phyloP scores from a whole-genome alignment of 1,284 basidiomycete species.

The Tylopilus sp. region DNA sequence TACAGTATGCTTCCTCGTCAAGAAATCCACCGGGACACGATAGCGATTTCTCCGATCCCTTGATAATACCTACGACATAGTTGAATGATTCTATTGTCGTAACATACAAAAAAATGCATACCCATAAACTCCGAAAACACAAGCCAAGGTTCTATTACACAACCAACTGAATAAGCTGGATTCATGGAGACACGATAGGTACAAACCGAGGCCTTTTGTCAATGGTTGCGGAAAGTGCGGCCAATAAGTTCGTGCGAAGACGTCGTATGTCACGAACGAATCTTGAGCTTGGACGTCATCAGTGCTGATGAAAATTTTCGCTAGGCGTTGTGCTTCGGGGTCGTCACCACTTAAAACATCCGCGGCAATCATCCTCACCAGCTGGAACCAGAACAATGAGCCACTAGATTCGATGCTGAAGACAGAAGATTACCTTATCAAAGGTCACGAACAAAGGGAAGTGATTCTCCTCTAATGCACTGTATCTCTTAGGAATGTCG shows the following conservation, averaged over 20 bases:
- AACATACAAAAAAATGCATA: conserved; percentile 19
- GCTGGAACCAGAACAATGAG: conserved; percentile 10
- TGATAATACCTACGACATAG: conserved; percentile 53
- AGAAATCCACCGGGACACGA: conserved; percentile 38
- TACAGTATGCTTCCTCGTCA: conserved; percentile 42
- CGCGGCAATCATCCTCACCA: conserved; percentile 17
- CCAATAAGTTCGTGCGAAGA: conserved; percentile 60
- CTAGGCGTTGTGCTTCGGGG: conserved; percentile 2
- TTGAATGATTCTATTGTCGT: background rate
- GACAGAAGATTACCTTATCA: conserved; percentile 45
- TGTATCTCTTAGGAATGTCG: conserved; percentile 55
- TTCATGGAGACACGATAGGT: background rate
- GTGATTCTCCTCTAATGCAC: conserved; percentile 54
- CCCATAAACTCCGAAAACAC: conserved; percentile 71
- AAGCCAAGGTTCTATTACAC: conserved; percentile 50
- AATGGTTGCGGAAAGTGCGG: conserved; percentile 53
- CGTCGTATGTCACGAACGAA: conserved; percentile 44
- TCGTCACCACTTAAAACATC: conserved; percentile 21
- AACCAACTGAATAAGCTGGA: background rate
- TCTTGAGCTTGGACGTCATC: conserved; percentile 20
- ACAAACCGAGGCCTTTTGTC: conserved; percentile 54
- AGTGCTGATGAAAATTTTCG: conserved; percentile 16
- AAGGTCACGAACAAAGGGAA: conserved; percentile 72
- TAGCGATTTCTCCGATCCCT: conserved; percentile 57
- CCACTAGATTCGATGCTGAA: background rate